A percentile compares a stretch with the other conserved stretches of the same genome.
Evolutionary conservation across 2,329 filamentous ascomycete genomes (phyloP).

Genomic region (Paecilomyces niveus): DNA sequence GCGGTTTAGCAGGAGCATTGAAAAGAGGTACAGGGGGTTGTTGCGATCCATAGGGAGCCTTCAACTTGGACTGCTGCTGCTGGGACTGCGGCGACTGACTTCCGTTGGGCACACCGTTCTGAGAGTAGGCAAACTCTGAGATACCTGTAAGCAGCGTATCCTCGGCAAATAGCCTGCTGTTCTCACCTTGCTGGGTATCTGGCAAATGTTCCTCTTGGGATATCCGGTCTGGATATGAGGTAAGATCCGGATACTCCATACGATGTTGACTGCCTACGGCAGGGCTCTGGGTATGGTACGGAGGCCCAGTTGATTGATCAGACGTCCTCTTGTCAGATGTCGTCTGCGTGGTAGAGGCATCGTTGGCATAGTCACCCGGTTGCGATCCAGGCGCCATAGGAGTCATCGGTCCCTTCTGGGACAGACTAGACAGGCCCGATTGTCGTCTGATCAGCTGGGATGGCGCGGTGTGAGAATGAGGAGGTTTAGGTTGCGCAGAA

Average conservation of each 20-base stretch:
- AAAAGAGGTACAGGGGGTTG: slow-evolving; percentile 36
- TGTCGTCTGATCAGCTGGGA: slow-evolving; percentile 39
- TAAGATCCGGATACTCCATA: slow-evolving; percentile 49
- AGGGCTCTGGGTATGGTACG: slow-evolving; percentile 60
- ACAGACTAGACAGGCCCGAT: slow-evolving; percentile 40
- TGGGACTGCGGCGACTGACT: slow-evolving; percentile 17
- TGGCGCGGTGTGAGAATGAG: slow-evolving; percentile 40
- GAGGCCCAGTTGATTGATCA: slow-evolving; percentile 61
- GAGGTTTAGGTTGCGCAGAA: slow-evolving; percentile 42
- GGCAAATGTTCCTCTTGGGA: slow-evolving; percentile 54
- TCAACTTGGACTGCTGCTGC: not conserved
- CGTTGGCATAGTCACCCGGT: slow-evolving; percentile 63
- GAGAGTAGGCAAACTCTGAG: slow-evolving; percentile 21
- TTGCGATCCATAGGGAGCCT: slow-evolving; percentile 6
- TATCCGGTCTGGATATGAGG: slow-evolving; percentile 42
- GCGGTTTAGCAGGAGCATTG: slow-evolving; percentile 22
- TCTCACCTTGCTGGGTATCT: slow-evolving; percentile 52
- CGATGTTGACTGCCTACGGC: slow-evolving; percentile 35
- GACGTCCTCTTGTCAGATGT: slow-evolving; percentile 79
- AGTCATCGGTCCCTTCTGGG: slow-evolving; percentile 48
- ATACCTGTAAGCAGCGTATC: slow-evolving; percentile 17
- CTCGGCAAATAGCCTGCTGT: slow-evolving; percentile 24
- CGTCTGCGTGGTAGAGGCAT: slow-evolving; percentile 79
- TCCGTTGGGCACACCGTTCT: slow-evolving; percentile 21
- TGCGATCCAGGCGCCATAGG: slow-evolving; percentile 53